Percentiles rank a stretch among this genome's conserved stretches.
phyloP scores from a whole-genome alignment of 805 yeast genomes.

The Candida germanica region DNA sequence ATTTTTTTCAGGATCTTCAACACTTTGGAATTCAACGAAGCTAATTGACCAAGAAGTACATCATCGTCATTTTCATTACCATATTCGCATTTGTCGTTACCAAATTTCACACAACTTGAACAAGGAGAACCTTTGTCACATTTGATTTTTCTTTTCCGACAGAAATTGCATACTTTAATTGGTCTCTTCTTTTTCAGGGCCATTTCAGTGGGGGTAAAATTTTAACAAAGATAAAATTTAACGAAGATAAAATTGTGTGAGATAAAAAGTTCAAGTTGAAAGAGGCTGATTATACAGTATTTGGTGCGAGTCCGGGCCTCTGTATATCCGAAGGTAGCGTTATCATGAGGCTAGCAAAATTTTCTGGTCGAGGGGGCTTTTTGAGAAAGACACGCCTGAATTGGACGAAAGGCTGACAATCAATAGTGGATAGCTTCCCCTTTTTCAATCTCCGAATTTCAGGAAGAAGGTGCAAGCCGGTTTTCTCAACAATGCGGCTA shows the following conservation, averaged over 20 bases:
- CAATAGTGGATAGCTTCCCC: no score
- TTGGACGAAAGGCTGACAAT: no score
- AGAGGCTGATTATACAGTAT: no score
- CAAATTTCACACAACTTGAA: slow-evolving; percentile 26
- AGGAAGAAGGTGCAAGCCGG: no score
- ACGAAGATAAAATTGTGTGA: not conserved
- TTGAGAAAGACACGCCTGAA: no score
- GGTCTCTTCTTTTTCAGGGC: slow-evolving; percentile 4
- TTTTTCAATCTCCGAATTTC: no score
- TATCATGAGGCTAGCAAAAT: no score
- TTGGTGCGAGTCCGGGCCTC: no score
- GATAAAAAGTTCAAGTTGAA: not conserved
- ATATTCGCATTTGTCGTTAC: slow-evolving; percentile 10
- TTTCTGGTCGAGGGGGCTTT: no score
- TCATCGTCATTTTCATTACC: slow-evolving; percentile 4
- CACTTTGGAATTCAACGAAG: slow-evolving; percentile 3
- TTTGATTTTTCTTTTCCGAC: slow-evolving; percentile 35
- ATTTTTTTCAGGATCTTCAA: slow-evolving; percentile 1
- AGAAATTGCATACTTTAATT: slow-evolving; percentile 24
- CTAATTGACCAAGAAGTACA: slow-evolving; percentile 2
- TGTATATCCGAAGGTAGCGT: no score
- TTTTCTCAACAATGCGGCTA: no score
- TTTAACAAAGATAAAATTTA: no score
- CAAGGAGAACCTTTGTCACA: slow-evolving; percentile 39
- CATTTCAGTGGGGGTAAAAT: not conserved